These are phyloP conservation scores for Lepidium aucheri DNA, from an alignment of 345 rosid genomes.

Conservation along the genomic window DNA sequence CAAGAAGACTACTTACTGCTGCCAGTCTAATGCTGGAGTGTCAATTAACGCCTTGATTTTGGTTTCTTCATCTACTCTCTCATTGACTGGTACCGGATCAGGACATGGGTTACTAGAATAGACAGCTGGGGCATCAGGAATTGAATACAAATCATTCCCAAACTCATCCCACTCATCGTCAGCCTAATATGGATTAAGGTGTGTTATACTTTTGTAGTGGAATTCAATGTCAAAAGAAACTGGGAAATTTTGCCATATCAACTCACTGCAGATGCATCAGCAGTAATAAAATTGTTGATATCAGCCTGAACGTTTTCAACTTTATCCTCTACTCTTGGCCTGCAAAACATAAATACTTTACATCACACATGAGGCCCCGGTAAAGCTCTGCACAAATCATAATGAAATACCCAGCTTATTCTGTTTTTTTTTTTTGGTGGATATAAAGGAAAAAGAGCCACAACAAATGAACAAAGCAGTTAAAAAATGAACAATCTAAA, in stretches of 20 bases:
- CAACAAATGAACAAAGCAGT: background rate
- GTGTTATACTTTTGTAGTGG: background rate
- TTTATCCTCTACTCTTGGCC: slow-evolving; percentile 55
- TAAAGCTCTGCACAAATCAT: background rate
- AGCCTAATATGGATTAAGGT: slow-evolving; percentile 29
- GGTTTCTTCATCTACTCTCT: slow-evolving; percentile 74
- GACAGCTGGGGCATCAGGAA: slow-evolving; percentile 57
- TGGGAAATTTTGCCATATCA: slow-evolving; percentile 24
- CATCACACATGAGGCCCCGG: background rate
- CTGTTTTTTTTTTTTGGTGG: background rate
- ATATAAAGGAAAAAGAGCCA: background rate
- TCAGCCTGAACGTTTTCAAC: slow-evolving; percentile 43
- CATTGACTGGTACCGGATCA: slow-evolving; percentile 50
- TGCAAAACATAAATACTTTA: slow-evolving; percentile 24
- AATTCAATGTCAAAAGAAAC: background rate
- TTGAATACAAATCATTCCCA: slow-evolving; percentile 85
- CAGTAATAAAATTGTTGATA: slow-evolving; percentile 32
- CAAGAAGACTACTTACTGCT: slow-evolving; percentile 51
- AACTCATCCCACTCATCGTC: slow-evolving; percentile 97
- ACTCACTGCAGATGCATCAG: slow-evolving; percentile 49
- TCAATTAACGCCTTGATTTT: slow-evolving; percentile 86
- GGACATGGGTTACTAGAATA: slow-evolving; percentile 38
- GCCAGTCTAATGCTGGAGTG: slow-evolving; percentile 96
- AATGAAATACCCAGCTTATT: background rate
- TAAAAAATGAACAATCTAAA: slow-evolving; percentile 30